Percentiles rank a stretch among this genome's conserved stretches.
phyloP scores from a whole-genome alignment of 768 basidiomycete genomes.

The Mycena rebaudengoi region DNA sequence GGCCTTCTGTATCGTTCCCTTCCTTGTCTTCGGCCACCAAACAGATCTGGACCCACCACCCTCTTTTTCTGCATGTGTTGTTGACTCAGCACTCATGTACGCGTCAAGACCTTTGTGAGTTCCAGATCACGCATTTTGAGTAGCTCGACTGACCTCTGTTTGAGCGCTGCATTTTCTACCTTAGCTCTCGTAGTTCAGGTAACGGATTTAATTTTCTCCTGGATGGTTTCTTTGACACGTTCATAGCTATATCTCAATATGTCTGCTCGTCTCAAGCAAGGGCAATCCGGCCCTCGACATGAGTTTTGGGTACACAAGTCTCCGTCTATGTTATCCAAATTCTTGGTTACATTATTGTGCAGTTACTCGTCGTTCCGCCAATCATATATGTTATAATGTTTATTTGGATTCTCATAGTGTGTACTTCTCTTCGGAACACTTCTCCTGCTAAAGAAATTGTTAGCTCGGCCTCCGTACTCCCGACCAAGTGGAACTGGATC shows the following conservation, averaged over 20 bases:
- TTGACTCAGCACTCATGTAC: slow-evolving; percentile 19
- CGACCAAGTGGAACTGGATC: slow-evolving; percentile 8
- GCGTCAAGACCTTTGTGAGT: slow-evolving; percentile 15
- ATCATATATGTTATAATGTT: background rate
- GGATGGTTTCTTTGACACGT: background rate
- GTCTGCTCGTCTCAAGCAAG: slow-evolving; percentile 8
- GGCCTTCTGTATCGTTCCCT: slow-evolving; percentile 11
- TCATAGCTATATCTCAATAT: slow-evolving; percentile 14
- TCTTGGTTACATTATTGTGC: background rate
- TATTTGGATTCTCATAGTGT: slow-evolving; percentile 6
- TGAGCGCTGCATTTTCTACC: slow-evolving; percentile 16
- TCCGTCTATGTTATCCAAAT: too few species aligned
- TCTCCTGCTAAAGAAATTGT: too few species aligned
- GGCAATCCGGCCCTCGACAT: background rate
- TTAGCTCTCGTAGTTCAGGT: slow-evolving; percentile 16
- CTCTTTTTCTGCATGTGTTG: background rate
- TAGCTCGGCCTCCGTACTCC: slow-evolving; percentile 2
- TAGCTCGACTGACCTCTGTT: background rate
- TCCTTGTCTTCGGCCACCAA: slow-evolving; percentile 17
- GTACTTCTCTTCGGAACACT: too few species aligned
- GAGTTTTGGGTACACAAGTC: slow-evolving; percentile 4
- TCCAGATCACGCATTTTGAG: too few species aligned
- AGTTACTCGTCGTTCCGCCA: slow-evolving; percentile 12
- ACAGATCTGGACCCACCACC: slow-evolving; percentile 7
- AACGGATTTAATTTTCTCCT: background rate